Base-by-base conservation (phyloP, 441 rosid species). In the Populus tomentosa region DNA sequence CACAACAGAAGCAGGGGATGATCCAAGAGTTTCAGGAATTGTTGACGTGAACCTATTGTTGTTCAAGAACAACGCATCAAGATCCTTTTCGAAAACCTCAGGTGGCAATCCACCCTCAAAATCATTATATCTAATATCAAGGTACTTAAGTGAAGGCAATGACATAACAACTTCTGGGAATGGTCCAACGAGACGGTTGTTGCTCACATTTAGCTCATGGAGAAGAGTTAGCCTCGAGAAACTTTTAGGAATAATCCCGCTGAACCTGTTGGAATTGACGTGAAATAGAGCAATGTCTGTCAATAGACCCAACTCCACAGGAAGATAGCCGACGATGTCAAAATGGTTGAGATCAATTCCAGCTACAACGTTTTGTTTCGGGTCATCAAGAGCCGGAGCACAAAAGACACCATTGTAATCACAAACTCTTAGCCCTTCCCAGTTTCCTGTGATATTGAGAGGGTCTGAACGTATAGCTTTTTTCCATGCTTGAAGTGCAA, bases 241-340 rank as follows among this genome's bases (percentile, higher is more conserved):
- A 80, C 87, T 90, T 69, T 78, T 80, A 0, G 96, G 96, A 67
- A 93, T 72, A 71, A 89, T 82, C 40, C 96, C 98, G 67, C 94
- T 91, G 36, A 91, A 88, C 33, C 94, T 74, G 81, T 93, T 93
- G 0, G 92, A 81, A 73, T 90, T 93, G 16, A 93, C 23, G 74
- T 93, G 96, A 62, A 93, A 80, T 68, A 93, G 63, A 0, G 92
- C 90, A 7, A 84, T 33, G 10, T 93, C 95, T 0, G 90, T 86
- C 84, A 91, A 53, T 30, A 91, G 79, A 16, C 97, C 95, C 72
- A 93, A 71, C 77, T 93, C 91, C 0, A 64, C 87, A 0, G 97
- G 95, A 64, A 93, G 85, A 79, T 84, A 87, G 2, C 91, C 98
- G 0, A 96, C 97, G 21, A 93, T 90, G 81, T 93, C 98, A 3